Base-by-base conservation (phyloP, 148 eudicot species). In the Rhododendron ferrugineum region DNA sequence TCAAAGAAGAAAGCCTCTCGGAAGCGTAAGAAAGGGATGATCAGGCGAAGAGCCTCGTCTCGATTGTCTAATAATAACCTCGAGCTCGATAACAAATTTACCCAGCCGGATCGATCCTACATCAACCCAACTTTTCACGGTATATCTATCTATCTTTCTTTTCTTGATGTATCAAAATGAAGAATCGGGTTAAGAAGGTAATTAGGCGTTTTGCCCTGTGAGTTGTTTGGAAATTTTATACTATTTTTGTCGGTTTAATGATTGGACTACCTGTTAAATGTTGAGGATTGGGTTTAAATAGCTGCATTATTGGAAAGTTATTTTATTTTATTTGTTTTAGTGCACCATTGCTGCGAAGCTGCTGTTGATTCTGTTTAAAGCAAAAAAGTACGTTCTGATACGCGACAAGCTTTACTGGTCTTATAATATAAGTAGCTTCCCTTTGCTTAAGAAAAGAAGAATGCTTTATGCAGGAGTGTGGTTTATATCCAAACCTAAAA, bases 41-140 rank as follows among this genome's bases (percentile, higher is more conserved):
- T 89, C 56, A 90, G 81, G 84, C 89, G 88, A 72, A 86, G 94
- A 58, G 90, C 82, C 72, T 85, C 92, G 34, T 90, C 94, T 81
- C 90, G 90, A 8, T 85, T 88, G n/a, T 89, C 92, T 40, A 91
- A 89, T 87, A 56, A 64, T 26, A 66, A 66, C 11, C 73, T 66
- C 5, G 73, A 66, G 58, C 66, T 49, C 49, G 88, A 84, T 77
- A 20, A 58, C 49, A 87, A 52, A 30, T 56, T 87, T 6, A 62
- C 78, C 37, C 81, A 81, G 40, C 66, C 86, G 62, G 92, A 93
- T 91, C 91, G 90, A 3, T 84, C 91, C 83, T 86, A 85, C 81
- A 80, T 74, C 30, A 94, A 93, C 83, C 94, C 93, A 70, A 72
- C 93, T 47, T 92, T 91, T 79, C 92, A 90, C 82, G 97, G 98